phyloP scores from a whole-genome alignment of 2,329 filamentous ascomycete genomes.

The Alternaria ventricosa region DNA sequence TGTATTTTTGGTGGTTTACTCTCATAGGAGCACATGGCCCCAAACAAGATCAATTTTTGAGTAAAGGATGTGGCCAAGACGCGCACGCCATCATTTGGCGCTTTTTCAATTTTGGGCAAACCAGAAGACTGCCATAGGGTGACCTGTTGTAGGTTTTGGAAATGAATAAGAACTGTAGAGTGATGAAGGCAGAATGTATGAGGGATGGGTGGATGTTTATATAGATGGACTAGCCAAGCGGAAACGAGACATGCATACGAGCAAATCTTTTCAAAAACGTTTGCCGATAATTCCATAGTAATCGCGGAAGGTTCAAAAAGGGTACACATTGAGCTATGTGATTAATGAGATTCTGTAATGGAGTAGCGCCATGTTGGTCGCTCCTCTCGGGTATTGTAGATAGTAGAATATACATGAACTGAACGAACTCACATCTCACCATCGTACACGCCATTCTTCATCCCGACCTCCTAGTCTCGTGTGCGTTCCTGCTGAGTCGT shows the following conservation, averaged over 20 bases:
- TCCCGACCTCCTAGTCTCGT: background rate
- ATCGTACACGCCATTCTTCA: background rate
- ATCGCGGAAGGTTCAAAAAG: background rate
- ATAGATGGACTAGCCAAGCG: background rate
- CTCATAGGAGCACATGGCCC: too few species aligned
- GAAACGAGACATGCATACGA: background rate
- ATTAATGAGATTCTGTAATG: background rate
- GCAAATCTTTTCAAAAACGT: background rate
- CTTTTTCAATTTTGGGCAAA: too few species aligned
- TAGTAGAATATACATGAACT: background rate
- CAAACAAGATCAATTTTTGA: too few species aligned
- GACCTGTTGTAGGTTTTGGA: too few species aligned
- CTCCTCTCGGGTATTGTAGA: conserved; percentile 5
- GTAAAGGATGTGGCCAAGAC: too few species aligned
- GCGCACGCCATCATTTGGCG: too few species aligned
- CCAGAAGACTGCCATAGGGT: too few species aligned
- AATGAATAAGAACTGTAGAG: too few species aligned
- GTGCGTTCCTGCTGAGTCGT: background rate
- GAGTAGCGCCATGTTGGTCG: background rate
- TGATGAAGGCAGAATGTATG: too few species aligned
- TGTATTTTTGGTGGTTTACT: too few species aligned
- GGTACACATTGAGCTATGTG: background rate
- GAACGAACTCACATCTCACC: background rate
- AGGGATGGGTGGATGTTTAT: accelerated
- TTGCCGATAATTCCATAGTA: background rate